phyloP scores from a whole-genome alignment of 1,139 yeast species.

The Blastobotrys illinoisensis region DNA sequence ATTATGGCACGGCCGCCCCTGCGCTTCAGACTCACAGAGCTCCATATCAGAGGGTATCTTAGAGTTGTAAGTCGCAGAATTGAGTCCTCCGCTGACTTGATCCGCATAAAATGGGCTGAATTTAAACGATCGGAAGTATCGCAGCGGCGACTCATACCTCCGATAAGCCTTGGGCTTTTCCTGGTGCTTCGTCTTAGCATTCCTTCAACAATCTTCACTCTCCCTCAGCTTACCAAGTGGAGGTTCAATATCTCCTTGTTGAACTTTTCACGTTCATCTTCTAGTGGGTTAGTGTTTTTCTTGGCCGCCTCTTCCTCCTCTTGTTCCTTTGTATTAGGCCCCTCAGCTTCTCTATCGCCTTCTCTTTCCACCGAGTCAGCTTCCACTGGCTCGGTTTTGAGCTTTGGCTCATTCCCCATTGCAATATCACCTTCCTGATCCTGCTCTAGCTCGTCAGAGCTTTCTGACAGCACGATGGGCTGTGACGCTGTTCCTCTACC shows the following conservation, averaged over 20 bases:
- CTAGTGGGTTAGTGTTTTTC: not conserved
- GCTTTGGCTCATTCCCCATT: not conserved
- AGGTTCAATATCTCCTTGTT: slow-evolving; percentile 12
- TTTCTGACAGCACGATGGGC: not conserved
- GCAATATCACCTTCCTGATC: not conserved
- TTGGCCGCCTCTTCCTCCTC: not conserved
- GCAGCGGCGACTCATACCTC: slow-evolving; percentile 28
- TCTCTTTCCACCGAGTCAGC: not conserved
- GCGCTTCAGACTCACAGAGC: slow-evolving; percentile 27
- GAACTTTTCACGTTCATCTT: slow-evolving; percentile 3
- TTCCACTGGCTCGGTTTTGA: not conserved
- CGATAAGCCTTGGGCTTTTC: slow-evolving; percentile 16
- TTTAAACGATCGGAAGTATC: slow-evolving; percentile 25
- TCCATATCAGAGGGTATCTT: slow-evolving; percentile 18
- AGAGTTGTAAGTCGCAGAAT: slow-evolving; percentile 28
- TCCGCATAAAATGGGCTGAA: slow-evolving; percentile 27
- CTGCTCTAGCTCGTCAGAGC: not conserved
- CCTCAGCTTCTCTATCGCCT: not conserved
- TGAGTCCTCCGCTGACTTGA: slow-evolving; percentile 20
- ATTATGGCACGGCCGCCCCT: slow-evolving; percentile 23
- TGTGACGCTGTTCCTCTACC: not conserved
- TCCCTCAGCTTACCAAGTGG: slow-evolving; percentile 12
- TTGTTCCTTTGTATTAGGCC: not conserved
- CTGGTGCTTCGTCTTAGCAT: slow-evolving; percentile 9
- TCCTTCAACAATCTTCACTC: not conserved